Evolutionary conservation across 305 asterid species (phyloP).

Genomic region (Fraxinus paxiana): DNA sequence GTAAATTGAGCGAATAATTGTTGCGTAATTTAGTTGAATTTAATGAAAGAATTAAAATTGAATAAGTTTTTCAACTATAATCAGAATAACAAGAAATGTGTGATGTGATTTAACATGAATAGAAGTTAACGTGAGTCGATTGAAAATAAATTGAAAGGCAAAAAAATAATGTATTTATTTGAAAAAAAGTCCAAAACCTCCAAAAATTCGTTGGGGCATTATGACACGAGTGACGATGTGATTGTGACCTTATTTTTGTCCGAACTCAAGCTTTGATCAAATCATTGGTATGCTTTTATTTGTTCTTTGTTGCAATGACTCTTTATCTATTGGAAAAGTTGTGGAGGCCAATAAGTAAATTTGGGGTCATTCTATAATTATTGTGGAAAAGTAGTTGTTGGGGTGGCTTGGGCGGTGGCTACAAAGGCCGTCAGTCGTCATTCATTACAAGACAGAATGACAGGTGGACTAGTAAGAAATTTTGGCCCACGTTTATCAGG

Average conservation of each 20-base stretch:
- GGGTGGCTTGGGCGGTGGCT: slow-evolving; percentile 43
- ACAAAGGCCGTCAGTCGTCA: slow-evolving; percentile 18
- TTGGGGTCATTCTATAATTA: slow-evolving; percentile 26
- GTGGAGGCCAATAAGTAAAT: slow-evolving; percentile 25
- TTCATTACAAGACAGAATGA: background rate
- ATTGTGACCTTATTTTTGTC: background rate
- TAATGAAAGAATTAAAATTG: background rate
- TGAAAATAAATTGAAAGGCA: background rate
- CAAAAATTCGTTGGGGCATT: background rate
- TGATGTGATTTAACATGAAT: background rate
- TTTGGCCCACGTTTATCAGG: slow-evolving; percentile 45
- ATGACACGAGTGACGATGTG: background rate
- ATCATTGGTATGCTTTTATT: background rate
- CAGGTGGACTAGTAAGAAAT: slow-evolving; percentile 13
- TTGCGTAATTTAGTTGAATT: background rate
- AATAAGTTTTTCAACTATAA: background rate
- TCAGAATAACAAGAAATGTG: background rate
- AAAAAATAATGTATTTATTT: background rate
- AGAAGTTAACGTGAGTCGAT: background rate
- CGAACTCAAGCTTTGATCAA: background rate
- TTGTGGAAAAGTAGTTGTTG: slow-evolving; percentile 14
- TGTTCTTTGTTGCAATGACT: background rate
- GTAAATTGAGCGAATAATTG: background rate
- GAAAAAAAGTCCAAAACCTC: background rate
- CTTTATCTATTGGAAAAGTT: background rate